Evolutionary conservation across 768 basidiomycete species (phyloP).

Genomic region (Leccinum imitatum): DNA sequence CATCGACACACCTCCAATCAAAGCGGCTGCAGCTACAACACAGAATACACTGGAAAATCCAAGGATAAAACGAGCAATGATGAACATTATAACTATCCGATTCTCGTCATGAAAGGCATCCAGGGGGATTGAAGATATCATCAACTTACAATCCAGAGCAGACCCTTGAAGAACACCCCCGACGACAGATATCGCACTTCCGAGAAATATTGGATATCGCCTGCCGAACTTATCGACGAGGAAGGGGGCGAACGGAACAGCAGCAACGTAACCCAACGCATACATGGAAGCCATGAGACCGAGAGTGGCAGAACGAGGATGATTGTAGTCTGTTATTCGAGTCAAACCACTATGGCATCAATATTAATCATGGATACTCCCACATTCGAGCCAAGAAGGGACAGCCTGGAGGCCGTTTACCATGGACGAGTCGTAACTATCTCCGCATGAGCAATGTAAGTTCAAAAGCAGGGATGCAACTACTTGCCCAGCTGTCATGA

Average conservation of each 20-base stretch:
- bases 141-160: background rate
- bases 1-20: background rate
- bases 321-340: background rate
- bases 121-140: background rate
- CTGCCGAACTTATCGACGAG: background rate
- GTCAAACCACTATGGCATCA: background rate
- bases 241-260: background rate
- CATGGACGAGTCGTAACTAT: background rate
- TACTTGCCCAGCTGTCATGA: slow-evolving; percentile 5
- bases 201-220: background rate
- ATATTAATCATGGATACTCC: background rate
- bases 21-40: background rate
- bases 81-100: background rate
- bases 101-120: background rate
- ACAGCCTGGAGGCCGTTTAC: background rate
- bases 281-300: background rate
- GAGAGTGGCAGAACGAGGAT: background rate
- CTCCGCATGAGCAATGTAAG: background rate
- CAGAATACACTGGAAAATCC: background rate
- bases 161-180: background rate
- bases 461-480: background rate
- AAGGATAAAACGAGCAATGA: background rate
- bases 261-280: background rate
- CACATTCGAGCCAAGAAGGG: background rate
- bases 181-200: background rate